Conservation (phyloP, 305 asterid genomes). For the Rubia peregrina region DNA sequence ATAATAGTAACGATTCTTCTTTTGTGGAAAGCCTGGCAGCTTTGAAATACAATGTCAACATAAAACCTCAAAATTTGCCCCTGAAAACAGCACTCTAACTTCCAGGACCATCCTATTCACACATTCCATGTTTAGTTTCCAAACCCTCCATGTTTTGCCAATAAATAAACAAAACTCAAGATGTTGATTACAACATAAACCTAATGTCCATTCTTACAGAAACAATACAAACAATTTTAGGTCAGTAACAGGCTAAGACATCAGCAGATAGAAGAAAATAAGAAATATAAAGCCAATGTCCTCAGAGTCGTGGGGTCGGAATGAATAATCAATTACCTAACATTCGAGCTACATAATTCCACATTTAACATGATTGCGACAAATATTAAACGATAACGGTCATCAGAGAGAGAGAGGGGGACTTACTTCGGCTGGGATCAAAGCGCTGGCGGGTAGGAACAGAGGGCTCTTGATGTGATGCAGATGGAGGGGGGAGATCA, state of each 20-base stretch:
- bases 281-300: not conserved
- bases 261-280: not conserved
- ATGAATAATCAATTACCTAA: not conserved
- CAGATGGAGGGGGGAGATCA: slow-evolving; percentile 22
- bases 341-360: not conserved
- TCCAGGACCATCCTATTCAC: too few species aligned
- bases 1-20: not conserved
- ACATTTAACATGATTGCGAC: not conserved
- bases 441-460: slow-evolving; percentile 34
- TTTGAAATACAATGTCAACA: not conserved
- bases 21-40: not conserved
- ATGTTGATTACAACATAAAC: not conserved
- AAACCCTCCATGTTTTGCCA: not conserved
- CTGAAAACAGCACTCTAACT: not conserved
- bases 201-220: not conserved
- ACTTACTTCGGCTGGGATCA: slow-evolving; percentile 67
- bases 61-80: not conserved
- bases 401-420: not conserved
- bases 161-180: not conserved
- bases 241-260: not conserved
- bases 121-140: not conserved
- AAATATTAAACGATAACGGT: not conserved
- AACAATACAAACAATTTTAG: not conserved
- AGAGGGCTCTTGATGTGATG: slow-evolving; percentile 23
- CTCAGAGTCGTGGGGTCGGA: not conserved